Evolutionary conservation across 2,329 filamentous ascomycete genomes (phyloP).

Genomic region (Trichoderma semiorbis): DNA sequence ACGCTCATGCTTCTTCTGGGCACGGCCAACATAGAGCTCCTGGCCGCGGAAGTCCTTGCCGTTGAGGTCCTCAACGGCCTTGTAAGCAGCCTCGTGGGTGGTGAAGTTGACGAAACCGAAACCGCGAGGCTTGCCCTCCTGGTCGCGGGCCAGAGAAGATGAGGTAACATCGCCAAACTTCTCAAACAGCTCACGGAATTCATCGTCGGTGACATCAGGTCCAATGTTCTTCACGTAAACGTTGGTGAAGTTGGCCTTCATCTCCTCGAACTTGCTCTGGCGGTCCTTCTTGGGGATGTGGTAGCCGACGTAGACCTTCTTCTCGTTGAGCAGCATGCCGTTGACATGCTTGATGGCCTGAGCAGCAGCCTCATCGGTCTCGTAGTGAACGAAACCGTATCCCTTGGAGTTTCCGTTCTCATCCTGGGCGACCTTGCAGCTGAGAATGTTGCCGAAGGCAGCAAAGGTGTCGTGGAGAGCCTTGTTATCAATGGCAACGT

Average conservation of each 20-base stretch:
- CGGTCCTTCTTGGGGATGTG: slow-evolving; percentile 99
- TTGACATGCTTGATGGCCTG: slow-evolving; percentile 99
- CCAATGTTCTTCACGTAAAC: slow-evolving; percentile 99
- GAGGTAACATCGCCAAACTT: slow-evolving; percentile 93
- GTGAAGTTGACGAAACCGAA: slow-evolving; percentile 97
- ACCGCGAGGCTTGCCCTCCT: slow-evolving; percentile 88
- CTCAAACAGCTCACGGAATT: slow-evolving; percentile 92
- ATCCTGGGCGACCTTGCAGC: slow-evolving; percentile 99
- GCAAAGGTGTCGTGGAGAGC: slow-evolving; percentile 98
- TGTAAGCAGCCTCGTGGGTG: slow-evolving; percentile 79
- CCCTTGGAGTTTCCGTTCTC: slow-evolving; percentile 96
- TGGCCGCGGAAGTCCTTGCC: slow-evolving; percentile 89
- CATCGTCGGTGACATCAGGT: slow-evolving; percentile 79
- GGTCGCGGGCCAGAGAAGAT: slow-evolving; percentile 84
- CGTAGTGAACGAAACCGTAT: slow-evolving; percentile 99
- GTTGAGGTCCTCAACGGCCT: slow-evolving; percentile 89
- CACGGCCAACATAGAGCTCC: slow-evolving; percentile 95
- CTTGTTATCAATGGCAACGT: slow-evolving; percentile 99
- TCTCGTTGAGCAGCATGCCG: slow-evolving; percentile 99
- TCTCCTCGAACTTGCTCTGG: slow-evolving; percentile 99
- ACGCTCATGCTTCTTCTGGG: slow-evolving; percentile 99
- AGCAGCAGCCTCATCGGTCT: slow-evolving; percentile 94
- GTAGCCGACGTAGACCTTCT: slow-evolving; percentile 99
- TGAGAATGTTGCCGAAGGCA: slow-evolving; percentile 97
- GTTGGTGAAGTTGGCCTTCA: slow-evolving; percentile 99